Evolutionary conservation across 768 basidiomycete genomes (phyloP).

Genomic region (Collybiopsis luxurians): DNA sequence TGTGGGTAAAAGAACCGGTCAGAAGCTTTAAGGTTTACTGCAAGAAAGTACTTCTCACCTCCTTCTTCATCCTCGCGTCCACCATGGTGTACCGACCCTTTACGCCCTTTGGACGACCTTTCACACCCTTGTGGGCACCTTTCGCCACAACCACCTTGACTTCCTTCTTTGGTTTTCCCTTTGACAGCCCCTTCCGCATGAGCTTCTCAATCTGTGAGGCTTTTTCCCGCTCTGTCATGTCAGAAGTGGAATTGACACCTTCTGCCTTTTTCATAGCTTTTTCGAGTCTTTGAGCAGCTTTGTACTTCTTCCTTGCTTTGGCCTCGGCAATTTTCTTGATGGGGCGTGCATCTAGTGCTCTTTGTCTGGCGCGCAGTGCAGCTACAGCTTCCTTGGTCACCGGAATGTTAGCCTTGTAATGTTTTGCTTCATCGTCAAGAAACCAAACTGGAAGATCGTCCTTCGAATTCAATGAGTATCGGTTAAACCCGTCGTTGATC

Average conservation of each 20-base stretch:
- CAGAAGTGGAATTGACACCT: conserved; percentile 81
- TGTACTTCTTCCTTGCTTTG: conserved; percentile 94
- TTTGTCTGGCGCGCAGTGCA: conserved; percentile 83
- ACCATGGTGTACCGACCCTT: conserved; percentile 97
- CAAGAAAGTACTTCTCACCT: conserved; percentile 44
- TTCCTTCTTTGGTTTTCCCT: conserved; percentile 66
- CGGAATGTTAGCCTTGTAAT: conserved; percentile 94
- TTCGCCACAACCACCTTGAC: conserved; percentile 90
- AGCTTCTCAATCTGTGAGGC: conserved; percentile 91
- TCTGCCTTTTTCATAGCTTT: conserved; percentile 97
- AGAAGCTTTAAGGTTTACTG: conserved; percentile 10
- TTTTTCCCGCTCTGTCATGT: conserved; percentile 94
- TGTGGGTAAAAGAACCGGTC: conserved; percentile 25
- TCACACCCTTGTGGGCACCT: conserved; percentile 83
- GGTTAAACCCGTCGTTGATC: conserved; percentile 94
- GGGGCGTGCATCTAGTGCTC: conserved; percentile 92
- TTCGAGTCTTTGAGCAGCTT: conserved; percentile 79
- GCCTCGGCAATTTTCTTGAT: conserved; percentile 99
- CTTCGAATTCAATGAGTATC: conserved; percentile 87
- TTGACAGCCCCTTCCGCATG: conserved; percentile 77
- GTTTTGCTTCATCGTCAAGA: conserved; percentile 91
- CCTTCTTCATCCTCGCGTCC: conserved; percentile 91
- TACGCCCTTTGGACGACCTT: conserved; percentile 93
- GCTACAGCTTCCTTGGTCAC: conserved; percentile 93
- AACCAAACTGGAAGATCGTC: conserved; percentile 96